Conservation (phyloP, 1,284 basidiomycete genomes). For the Clitocybe nebularis region DNA sequence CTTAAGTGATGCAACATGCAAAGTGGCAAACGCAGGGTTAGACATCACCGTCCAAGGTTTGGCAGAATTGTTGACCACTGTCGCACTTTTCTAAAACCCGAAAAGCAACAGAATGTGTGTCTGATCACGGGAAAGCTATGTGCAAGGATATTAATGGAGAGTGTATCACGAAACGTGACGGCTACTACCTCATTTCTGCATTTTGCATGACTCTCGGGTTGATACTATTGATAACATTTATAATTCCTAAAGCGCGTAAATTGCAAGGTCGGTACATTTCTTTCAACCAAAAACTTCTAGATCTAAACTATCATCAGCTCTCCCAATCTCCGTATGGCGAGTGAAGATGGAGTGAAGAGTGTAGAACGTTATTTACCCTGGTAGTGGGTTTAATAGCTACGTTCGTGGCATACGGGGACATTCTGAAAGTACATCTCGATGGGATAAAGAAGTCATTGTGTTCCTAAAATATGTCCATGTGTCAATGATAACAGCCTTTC, state of each 20-base stretch:
- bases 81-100: constrained; percentile 2
- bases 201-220: constrained; percentile 79
- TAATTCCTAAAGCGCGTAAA: constrained; percentile 80
- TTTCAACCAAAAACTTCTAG: constrained; percentile 11
- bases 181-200: constrained; percentile 86
- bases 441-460: background rate
- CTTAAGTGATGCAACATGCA: constrained; percentile 81
- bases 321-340: constrained; percentile 62
- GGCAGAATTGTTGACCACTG: constrained; percentile 15
- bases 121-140: constrained; percentile 80
- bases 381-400: constrained; percentile 1
- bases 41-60: constrained; percentile 61
- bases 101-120: constrained; percentile 80
- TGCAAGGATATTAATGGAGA: constrained; percentile 77
- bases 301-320: constrained; percentile 31
- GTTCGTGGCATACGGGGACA: background rate
- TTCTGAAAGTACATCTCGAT: too few relatives aligned
- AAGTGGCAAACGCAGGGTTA: constrained; percentile 52
- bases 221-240: constrained; percentile 69
- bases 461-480: constrained; percentile 1
- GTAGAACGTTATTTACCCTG: constrained; percentile 5
- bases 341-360: constrained; percentile 40
- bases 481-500: background rate
- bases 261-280: constrained; percentile 68
- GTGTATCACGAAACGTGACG: constrained; percentile 85